These are phyloP conservation scores for Yamadazyma sp. DNA, from an alignment of 1,139 yeast genomes.

Conservation along the genomic window DNA sequence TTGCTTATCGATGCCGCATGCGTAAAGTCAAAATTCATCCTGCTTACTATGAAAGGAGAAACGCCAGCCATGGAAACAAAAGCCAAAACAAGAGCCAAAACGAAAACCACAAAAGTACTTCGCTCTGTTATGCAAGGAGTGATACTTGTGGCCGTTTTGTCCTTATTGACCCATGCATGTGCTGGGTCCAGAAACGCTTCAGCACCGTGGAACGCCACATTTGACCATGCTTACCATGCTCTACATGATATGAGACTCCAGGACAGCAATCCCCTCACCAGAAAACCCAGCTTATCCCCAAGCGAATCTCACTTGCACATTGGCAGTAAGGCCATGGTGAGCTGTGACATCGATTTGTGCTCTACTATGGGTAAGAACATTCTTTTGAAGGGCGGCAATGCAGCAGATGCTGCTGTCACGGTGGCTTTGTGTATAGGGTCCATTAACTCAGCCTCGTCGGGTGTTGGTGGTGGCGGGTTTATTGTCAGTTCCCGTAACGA, in stretches of 20 bases:
- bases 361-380: constrained; percentile 67
- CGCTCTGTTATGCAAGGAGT: neutral
- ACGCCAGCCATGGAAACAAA: neutral
- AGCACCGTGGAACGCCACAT: neutral
- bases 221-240: neutral
- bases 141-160: neutral
- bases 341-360: constrained; percentile 73
- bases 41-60: no score
- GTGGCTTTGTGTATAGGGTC: constrained; percentile 88
- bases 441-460: constrained; percentile 78
- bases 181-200: neutral
- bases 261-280: constrained; percentile 1
- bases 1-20: no score
- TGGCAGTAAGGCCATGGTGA: constrained; percentile 62
- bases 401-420: constrained; percentile 92
- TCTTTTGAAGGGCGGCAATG: constrained; percentile 63
- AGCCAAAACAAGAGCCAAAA: neutral
- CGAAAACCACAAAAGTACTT: neutral
- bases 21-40: no score
- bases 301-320: constrained; percentile 25
- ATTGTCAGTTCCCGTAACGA: constrained; percentile 53
- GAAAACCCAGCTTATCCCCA: constrained; percentile 36
- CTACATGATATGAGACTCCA: constrained; percentile 8
- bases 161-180: neutral
- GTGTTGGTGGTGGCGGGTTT: constrained; percentile 94